Base-by-base conservation (phyloP, 768 basidiomycete genomes). In the Phlebiopsis gigantea region DNA sequence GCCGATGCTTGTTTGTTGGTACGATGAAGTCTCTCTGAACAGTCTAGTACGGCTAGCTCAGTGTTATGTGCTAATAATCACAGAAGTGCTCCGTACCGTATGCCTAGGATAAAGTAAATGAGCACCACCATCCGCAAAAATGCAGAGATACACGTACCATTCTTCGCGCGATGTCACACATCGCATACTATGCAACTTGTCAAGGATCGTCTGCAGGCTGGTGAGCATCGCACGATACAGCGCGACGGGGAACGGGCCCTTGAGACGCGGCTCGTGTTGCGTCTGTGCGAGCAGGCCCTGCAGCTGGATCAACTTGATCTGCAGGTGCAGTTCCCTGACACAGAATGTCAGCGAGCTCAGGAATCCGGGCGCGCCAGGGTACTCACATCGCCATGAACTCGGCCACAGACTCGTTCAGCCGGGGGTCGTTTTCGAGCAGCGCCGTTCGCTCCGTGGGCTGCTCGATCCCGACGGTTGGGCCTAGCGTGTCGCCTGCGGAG, bases 121-220 rank as follows among this genome's bases (percentile, higher is more conserved):
- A 30, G 58, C 42, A 55, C 2, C 24, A 47, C 30, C 30, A 45
- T 45, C 12, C 21, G 21, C 43, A 21, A 12, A 45, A 45, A 46
- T 28, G 41, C 55, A 26, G 48, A 52, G 61, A 31, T 15, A 8
- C 42, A 69, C 81, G 54, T 51, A 89, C 94, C 95, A 98, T 75
- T 96, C 93, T 69, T 96, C 91, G 41, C 92, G 80, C 0, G 93
- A 93, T 5, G 91, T 97, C n/a, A 98, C 95, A 68, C 93, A 95
- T 26, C 95, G 82, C 89, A 98, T 97, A 62, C 91, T 90, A 68
- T 98, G 97, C 56, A 99, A 72, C 66, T 82, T 86, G 65, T 95
- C 93, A 59, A 96, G 72, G 29, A 95, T 93, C 1, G 83, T 84
- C 69, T 96, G 92, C 60, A 93, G 65, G 63, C 89, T 88, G 1